Conservation (phyloP, 306 rosid species). For the Fagus crenata region DNA sequence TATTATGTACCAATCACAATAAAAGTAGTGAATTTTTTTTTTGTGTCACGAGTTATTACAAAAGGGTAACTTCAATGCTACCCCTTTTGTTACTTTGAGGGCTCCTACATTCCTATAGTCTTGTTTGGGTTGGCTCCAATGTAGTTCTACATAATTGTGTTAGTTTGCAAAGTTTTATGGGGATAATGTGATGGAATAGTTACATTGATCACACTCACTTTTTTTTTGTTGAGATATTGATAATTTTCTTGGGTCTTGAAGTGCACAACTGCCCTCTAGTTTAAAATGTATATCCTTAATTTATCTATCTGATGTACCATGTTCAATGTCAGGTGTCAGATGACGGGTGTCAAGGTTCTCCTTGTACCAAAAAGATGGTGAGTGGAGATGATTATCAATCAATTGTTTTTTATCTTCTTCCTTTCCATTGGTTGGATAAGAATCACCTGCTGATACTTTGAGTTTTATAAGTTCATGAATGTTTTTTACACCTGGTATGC, state of each 20-base stretch:
- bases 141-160: neutral
- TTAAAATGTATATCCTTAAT: neutral
- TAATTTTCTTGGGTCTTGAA: neutral
- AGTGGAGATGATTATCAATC: slow-evolving; percentile 10
- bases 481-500: neutral
- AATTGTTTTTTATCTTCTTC: neutral
- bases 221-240: neutral
- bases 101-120: slow-evolving; percentile 1
- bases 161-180: neutral
- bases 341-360: slow-evolving; percentile 43
- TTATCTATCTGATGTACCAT: slow-evolving; percentile 19
- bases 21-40: too few species aligned
- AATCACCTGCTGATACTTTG: neutral
- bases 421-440: slow-evolving; percentile 20
- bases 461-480: neutral
- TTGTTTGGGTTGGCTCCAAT: neutral
- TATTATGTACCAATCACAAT: too few species aligned
- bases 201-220: neutral
- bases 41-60: neutral
- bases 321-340: slow-evolving; percentile 48
- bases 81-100: neutral
- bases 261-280: neutral
- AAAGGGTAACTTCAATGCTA: neutral
- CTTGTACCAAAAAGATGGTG: slow-evolving; percentile 63
- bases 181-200: neutral